Conservation (phyloP, 2,329 filamentous ascomycete genomes). For the Aspergillus sp. region DNA sequence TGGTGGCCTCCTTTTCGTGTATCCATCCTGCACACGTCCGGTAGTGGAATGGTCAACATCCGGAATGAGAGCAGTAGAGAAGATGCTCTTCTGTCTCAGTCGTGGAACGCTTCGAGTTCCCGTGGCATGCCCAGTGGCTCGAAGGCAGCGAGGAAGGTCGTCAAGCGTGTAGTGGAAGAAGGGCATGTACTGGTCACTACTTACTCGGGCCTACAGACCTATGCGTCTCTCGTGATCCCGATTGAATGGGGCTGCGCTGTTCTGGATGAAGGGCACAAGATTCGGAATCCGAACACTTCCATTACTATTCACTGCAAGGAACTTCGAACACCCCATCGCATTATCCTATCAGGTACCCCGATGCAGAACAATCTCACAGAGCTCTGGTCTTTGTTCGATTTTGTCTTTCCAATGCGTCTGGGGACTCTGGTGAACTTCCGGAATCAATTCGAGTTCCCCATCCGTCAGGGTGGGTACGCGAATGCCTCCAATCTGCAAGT, state of each 20-base stretch:
- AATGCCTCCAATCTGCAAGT: slow-evolving; percentile 94
- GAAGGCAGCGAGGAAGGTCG: slow-evolving; percentile 74
- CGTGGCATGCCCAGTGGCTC: slow-evolving; percentile 53
- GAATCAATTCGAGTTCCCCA: slow-evolving; percentile 89
- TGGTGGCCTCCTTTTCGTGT: slow-evolving; percentile 99
- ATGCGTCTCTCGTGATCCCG: slow-evolving; percentile 76
- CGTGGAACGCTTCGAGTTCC: slow-evolving; percentile 47
- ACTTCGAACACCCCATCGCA: slow-evolving; percentile 80
- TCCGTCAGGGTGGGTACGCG: slow-evolving; percentile 88
- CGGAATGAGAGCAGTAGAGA: slow-evolving; percentile 62
- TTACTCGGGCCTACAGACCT: slow-evolving; percentile 93
- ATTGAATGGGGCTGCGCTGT: slow-evolving; percentile 92
- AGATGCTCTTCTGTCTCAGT: slow-evolving; percentile 62
- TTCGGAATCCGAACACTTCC: slow-evolving; percentile 91
- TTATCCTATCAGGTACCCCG: slow-evolving; percentile 93
- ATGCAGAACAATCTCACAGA: slow-evolving; percentile 97
- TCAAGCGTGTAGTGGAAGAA: slow-evolving; percentile 76
- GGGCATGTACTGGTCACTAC: slow-evolving; percentile 95
- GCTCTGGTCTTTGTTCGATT: slow-evolving; percentile 96
- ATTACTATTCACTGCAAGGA: slow-evolving; percentile 97
- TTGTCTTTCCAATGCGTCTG: slow-evolving; percentile 93
- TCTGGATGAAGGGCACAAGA: slow-evolving; percentile 96
- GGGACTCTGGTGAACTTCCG: slow-evolving; percentile 90
- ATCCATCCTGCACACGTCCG: slow-evolving; percentile 91
- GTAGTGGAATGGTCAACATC: slow-evolving; percentile 92